Conservation (phyloP, 768 basidiomycete species). For the Pseudohyphozyma bogoriensis region DNA sequence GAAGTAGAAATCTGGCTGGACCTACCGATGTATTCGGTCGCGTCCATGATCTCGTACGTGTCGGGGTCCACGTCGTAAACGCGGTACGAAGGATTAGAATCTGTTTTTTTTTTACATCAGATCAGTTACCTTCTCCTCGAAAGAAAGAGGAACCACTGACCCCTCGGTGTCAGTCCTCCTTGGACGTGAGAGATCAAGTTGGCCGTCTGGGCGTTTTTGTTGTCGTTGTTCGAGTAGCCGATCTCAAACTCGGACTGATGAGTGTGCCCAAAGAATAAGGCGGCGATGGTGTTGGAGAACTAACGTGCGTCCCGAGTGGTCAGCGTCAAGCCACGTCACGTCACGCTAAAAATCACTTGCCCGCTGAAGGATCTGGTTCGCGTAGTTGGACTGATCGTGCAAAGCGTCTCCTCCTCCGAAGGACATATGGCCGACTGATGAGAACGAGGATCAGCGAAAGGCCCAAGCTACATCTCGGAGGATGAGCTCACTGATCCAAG, state of each 20-base stretch:
- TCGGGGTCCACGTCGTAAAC: neutral
- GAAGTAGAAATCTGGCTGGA: neutral
- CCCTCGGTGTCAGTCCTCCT: neutral
- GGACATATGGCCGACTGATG: neutral
- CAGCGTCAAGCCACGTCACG: no score
- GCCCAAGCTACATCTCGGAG: no score
- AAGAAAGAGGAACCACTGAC: neutral
- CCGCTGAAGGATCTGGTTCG: neutral
- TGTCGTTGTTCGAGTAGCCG: neutral
- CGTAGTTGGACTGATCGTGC: neutral
- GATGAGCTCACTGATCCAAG: neutral
- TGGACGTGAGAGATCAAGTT: neutral
- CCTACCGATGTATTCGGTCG: neutral
- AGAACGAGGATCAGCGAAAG: no score
- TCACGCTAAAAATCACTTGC: no score
- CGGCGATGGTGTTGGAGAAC: neutral
- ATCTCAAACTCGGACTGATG: neutral
- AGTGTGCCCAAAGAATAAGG: neutral
- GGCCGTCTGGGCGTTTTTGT: neutral
- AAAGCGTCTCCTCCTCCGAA: neutral
- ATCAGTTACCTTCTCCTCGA: neutral
- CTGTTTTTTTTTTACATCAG: neutral
- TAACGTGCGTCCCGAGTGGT: no score
- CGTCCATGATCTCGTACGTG: neutral
- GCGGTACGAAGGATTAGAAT: neutral